These are phyloP conservation scores for Aspergillus fumigatus DNA, from an alignment of 2,329 filamentous ascomycete species.

Conservation along the genomic window DNA sequence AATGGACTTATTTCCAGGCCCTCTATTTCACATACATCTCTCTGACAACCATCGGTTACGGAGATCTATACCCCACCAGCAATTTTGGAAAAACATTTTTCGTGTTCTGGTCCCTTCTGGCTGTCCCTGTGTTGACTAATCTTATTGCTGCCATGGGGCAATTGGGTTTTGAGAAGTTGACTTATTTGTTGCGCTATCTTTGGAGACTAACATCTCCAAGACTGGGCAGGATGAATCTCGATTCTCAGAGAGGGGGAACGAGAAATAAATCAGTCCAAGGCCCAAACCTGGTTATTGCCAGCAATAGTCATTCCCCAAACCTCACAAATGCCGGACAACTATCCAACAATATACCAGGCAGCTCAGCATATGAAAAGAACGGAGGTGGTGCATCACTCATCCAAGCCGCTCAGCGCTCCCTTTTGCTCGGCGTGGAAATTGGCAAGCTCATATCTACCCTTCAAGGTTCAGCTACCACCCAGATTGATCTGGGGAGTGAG, in stretches of 20 bases:
- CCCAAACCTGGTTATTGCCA: background rate
- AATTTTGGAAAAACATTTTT: conserved; percentile 54
- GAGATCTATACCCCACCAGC: conserved; percentile 44
- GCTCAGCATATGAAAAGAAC: background rate
- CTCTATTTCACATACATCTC: conserved; percentile 52
- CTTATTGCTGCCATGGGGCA: background rate
- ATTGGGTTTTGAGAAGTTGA: background rate
- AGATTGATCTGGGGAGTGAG: background rate
- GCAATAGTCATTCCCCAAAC: background rate
- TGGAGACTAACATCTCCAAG: background rate
- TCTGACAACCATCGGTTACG: conserved; percentile 54
- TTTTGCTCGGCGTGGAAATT: background rate
- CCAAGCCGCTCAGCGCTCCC: background rate
- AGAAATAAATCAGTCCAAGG: background rate
- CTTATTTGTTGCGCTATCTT: background rate
- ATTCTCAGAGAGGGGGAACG: background rate
- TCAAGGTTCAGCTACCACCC: background rate
- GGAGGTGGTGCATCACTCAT: background rate
- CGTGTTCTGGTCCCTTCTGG: conserved; percentile 53
- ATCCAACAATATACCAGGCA: background rate
- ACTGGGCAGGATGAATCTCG: background rate
- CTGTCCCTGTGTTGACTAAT: conserved; percentile 45
- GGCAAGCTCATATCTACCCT: background rate
- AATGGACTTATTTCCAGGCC: conserved; percentile 50
- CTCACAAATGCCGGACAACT: background rate